Evolutionary conservation across 345 rosid species (phyloP), one percentile per base, ranked within the genome.

Genomic region (Nephelium lappaceum): DNA sequence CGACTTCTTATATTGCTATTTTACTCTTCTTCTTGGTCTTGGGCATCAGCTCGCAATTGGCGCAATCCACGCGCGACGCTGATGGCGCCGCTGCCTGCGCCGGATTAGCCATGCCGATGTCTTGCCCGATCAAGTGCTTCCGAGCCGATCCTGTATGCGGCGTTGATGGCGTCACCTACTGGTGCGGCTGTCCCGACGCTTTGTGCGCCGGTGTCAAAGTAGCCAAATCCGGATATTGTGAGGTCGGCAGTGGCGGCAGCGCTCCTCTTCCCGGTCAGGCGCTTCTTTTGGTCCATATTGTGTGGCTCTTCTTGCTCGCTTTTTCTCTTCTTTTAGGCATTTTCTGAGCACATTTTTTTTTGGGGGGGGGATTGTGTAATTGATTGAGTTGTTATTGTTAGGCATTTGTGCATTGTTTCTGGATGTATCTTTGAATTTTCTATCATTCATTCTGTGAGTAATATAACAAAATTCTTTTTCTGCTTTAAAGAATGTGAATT

Each of bases 131-230:
- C 61, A 94, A 85, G 23, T 96, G 99, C 82, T 94, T 96, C 78
- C 82, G 94, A 25, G 82, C 93, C 9, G 94, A 94, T 65, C 99
- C 98, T 21, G 98, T 94, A 23, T 96, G 99, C 55, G 98, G 98
- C 10, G 90, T 80, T 36, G 87, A 94, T 78, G 92, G 97, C 41
- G 91, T 91, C 74, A 96, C 98, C 57, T 96, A 96, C 82, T 96
- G 99, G 99, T 96, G 99, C 74, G 99, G 99, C 41, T 93, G 99
- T 77, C 76, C 87, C 6, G 95, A 96, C 63, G 99, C 99, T 8
- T 69, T 74, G 57, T 96, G 99, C 39, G 83, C 85, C 6, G 95
- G 97, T 2, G 87, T 84, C 81, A 64, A 81, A 23, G 98, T 93
- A 5, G 87, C 86, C 1, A 94, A 93, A 81, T 73, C 73, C 58